Evolutionary conservation across 495 filamentous ascomycete genomes (phyloP), one percentile per base, ranked within the genome.

Genomic region (Penicillium riverlandense): DNA sequence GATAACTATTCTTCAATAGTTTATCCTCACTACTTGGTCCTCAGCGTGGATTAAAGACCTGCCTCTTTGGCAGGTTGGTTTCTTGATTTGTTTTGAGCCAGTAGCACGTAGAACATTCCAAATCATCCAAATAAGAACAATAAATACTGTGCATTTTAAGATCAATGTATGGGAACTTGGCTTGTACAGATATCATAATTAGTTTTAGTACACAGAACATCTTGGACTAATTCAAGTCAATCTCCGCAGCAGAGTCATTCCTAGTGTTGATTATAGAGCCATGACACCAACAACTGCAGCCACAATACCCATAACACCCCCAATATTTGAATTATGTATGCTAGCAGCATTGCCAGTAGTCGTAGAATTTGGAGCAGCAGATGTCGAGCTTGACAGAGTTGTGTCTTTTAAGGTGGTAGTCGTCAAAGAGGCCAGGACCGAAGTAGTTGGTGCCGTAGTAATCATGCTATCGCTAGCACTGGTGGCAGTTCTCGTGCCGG

Each of bases 281-380:
- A 58, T 39, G 28, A 38, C 49, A 11, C 49, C 55, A 22, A 71
- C 66, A 44, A 64, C 62, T 34, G 53, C 66, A 27, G 58, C 69
- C 10, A 48, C 48, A 29, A 53, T 33, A 11, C 44, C 52, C 41
- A 58, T 35, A 29, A 48, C 31, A 3, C 53, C 53, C 27, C 34
- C 48, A 11, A 53, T n/a, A 32, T 53, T 47, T 0, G 40, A 39
- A 7, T 15, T 34, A 15, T 36, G 43, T 1, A 38, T 32, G 11
- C 15, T 31, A 35, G 41, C 53, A 22, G 49, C 49, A 41, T 47
- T 52, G 22, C 38, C 43, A 36, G 48, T 42, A 28, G 46, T 22
- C 8, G 45, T 41, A 14, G 37, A 22, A 10, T 28, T 45, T 11
- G 47, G 11, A 6, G 54, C 50, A 15, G 57, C 15, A 16, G 49